These are phyloP conservation scores for Helicostylum pulchrum DNA, from an alignment of 192 early-diverging fungal species.

Conservation along the genomic window DNA sequence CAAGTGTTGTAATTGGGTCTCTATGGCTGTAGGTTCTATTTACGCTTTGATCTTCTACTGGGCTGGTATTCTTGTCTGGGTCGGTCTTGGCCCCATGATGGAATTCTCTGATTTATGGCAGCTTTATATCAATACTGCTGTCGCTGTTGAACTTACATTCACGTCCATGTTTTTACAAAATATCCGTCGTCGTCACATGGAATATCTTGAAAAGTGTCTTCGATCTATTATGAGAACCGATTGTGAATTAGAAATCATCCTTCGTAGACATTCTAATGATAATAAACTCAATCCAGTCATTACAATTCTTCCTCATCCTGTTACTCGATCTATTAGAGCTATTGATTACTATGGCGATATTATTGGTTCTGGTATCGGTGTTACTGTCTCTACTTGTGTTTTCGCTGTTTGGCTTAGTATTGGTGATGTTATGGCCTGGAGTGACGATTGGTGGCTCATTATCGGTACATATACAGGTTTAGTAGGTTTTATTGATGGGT, in stretches of 20 bases:
- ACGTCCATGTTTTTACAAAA: constrained; percentile 21
- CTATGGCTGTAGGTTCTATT: constrained; percentile 15
- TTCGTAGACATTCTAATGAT: constrained; percentile 9
- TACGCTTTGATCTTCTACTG: constrained; percentile 7
- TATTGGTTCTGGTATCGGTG: constrained; percentile 18
- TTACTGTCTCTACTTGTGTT: constrained; percentile 9
- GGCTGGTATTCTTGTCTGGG: constrained; percentile 16
- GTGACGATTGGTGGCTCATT: constrained; percentile 21
- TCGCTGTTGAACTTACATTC: constrained; percentile 10
- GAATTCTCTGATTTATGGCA: constrained; percentile 13
- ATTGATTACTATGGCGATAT: constrained; percentile 27
- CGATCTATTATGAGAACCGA: constrained; percentile 4
- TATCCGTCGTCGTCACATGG: constrained; percentile 17
- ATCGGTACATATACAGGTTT: constrained; percentile 30
- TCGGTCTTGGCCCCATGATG: constrained; percentile 14
- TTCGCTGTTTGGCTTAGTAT: constrained; percentile 14
- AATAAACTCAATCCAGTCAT: constrained; percentile 7
- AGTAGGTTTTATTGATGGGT: constrained; percentile 24
- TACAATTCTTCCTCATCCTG: constrained; percentile 3
- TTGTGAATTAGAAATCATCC: constrained; percentile 9
- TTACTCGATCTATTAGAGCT: constrained; percentile 1
- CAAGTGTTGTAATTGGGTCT: constrained; percentile 8
- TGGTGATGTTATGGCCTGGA: constrained; percentile 15
- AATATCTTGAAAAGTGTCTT: constrained; percentile 14
- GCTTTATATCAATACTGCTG: not conserved